These are phyloP conservation scores for Patellaria atrata DNA, from an alignment of 495 filamentous ascomycete species.

Conservation along the genomic window DNA sequence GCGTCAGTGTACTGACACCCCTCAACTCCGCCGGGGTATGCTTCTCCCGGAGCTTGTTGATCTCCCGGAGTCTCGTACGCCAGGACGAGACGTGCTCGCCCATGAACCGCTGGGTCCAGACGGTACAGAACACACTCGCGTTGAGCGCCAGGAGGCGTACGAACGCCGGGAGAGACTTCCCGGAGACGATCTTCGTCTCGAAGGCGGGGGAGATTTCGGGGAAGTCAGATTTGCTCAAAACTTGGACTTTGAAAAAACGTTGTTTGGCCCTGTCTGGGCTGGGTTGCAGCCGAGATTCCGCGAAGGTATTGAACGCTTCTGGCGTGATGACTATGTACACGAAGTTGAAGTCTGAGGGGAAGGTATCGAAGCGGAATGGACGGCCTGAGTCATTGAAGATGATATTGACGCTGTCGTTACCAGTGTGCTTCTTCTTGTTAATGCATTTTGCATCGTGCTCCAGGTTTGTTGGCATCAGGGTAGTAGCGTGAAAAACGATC, in stretches of 20 bases:
- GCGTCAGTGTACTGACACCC: not conserved
- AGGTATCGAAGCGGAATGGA: constrained; percentile 79
- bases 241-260: constrained; percentile 68
- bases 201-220: constrained; percentile 81
- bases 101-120: constrained; percentile 65
- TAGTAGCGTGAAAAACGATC: constrained; percentile 88
- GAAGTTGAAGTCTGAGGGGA: constrained; percentile 85
- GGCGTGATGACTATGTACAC: constrained; percentile 94
- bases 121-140: constrained; percentile 79
- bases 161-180: constrained; percentile 65
- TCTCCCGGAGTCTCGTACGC: constrained; percentile 73
- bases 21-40: constrained; percentile 10
- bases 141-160: constrained; percentile 85
- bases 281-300: constrained; percentile 23
- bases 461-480: constrained; percentile 86
- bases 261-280: constrained; percentile 25
- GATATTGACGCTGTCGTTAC: constrained; percentile 97
- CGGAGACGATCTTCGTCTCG: constrained; percentile 72
- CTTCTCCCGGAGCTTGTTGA: constrained; percentile 63
- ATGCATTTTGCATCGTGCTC: constrained; percentile 59
- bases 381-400: constrained; percentile 90
- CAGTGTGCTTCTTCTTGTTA: constrained; percentile 87
- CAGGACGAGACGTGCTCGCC: constrained; percentile 82
- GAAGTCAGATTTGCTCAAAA: constrained; percentile 71
- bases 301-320: constrained; percentile 51